These are phyloP conservation scores for Sphenostylis stenocarpa DNA, from an alignment of 306 rosid genomes.

Conservation along the genomic window DNA sequence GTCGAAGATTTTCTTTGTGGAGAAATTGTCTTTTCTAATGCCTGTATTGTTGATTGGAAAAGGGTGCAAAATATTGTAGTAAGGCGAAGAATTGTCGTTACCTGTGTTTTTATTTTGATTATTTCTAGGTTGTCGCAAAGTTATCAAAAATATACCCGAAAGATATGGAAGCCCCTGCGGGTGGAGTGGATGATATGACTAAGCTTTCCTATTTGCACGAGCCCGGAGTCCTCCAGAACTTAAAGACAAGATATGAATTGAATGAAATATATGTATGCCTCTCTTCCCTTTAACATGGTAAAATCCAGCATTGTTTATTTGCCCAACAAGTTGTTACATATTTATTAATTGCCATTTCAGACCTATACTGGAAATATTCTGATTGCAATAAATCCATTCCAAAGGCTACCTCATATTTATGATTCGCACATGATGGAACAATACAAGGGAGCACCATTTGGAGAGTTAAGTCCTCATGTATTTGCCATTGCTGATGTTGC, in stretches of 20 bases:
- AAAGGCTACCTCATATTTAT: slow-evolving; percentile 89
- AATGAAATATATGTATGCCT: slow-evolving; percentile 87
- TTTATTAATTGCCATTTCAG: slow-evolving; percentile 48
- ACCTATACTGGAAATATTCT: slow-evolving; percentile 97
- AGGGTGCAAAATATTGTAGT: not conserved
- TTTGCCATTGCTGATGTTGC: slow-evolving; percentile 99
- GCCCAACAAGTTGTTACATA: slow-evolving; percentile 13
- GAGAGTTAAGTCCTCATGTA: slow-evolving; percentile 96
- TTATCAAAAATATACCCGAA: slow-evolving; percentile 77
- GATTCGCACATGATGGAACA: slow-evolving; percentile 97
- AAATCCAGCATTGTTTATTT: slow-evolving; percentile 11
- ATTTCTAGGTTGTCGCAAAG: slow-evolving; percentile 61
- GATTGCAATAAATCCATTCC: slow-evolving; percentile 98
- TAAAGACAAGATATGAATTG: slow-evolving; percentile 87
- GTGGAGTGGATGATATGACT: slow-evolving; percentile 99
- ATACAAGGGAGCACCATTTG: slow-evolving; percentile 98
- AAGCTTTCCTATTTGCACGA: slow-evolving; percentile 95
- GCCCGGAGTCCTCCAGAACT: slow-evolving; percentile 95
- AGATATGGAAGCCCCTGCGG: slow-evolving; percentile 92
- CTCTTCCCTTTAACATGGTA: slow-evolving; percentile 27
- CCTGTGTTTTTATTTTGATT: slow-evolving; percentile 23
- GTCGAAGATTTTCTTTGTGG: slow-evolving; percentile 2
- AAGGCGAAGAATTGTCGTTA: slow-evolving; percentile 19
- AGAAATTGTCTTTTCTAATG: not conserved
- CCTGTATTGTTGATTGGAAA: slow-evolving; percentile 3